These are phyloP conservation scores for Puccinia triticina DNA, from an alignment of 1,284 basidiomycete genomes.

Conservation along the genomic window DNA sequence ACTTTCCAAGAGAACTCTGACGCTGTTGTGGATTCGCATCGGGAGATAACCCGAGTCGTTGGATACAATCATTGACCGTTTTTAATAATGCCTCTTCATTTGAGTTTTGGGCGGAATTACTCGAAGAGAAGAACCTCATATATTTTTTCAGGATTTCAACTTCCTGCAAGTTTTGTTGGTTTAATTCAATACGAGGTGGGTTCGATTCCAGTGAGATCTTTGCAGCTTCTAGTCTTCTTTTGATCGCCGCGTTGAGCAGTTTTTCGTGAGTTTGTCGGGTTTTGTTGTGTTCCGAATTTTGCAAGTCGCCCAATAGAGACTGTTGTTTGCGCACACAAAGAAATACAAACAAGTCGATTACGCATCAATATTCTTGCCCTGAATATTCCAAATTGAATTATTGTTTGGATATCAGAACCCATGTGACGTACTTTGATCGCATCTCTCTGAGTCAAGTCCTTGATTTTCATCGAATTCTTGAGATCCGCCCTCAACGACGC, in stretches of 20 bases:
- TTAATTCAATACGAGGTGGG: constrained; percentile 28
- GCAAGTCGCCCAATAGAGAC: constrained; percentile 33
- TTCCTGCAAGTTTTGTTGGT: constrained; percentile 30
- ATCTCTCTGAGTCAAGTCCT: constrained; percentile 30
- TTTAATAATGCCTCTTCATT: not conserved
- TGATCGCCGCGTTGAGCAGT: constrained; percentile 20
- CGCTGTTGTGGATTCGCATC: constrained; percentile 15
- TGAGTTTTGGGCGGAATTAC: not conserved
- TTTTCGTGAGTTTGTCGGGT: constrained; percentile 16
- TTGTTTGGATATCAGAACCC: not conserved
- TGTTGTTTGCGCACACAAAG: not conserved
- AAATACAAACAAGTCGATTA: not conserved
- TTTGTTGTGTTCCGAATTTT: constrained; percentile 33
- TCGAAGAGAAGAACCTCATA: not conserved
- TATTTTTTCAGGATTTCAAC: constrained; percentile 37
- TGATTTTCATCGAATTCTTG: constrained; percentile 35
- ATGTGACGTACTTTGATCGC: constrained; percentile 30
- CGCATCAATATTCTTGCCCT: too few relatives aligned
- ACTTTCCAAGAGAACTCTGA: constrained; percentile 3
- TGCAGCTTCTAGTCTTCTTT: constrained; percentile 23
- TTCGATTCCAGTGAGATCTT: constrained; percentile 21
- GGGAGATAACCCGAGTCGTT: constrained; percentile 23
- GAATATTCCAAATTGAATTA: not conserved
- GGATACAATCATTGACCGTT: not conserved
- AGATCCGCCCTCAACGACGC: constrained; percentile 15